Percentiles rank a stretch among this genome's conserved stretches.
phyloP scores from a whole-genome alignment of 371 early-diverging fungal species.

The Capillidium rhysosporum region DNA sequence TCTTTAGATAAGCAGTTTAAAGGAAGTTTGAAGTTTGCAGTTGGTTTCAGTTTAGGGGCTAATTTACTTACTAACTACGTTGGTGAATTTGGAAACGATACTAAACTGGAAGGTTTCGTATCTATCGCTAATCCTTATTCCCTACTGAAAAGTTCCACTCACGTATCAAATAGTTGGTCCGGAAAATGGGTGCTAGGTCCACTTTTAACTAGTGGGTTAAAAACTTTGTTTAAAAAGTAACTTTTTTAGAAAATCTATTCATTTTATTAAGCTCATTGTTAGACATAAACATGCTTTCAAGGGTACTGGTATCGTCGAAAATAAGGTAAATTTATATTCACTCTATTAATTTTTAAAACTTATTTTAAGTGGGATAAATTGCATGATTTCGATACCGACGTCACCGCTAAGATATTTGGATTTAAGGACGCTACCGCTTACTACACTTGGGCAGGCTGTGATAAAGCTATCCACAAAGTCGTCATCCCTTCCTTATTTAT shows the following conservation, averaged over 20 bases:
- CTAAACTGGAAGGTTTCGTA: constrained; percentile 49
- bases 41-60: constrained; percentile 80
- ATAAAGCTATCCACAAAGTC: constrained; percentile 47
- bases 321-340: background rate
- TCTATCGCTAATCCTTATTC: constrained; percentile 80
- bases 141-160: constrained; percentile 19
- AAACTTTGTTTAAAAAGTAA: background rate
- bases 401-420: constrained; percentile 48
- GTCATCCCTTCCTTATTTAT: constrained; percentile 64
- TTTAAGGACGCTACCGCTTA: constrained; percentile 68
- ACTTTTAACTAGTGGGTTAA: background rate
- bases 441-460: constrained; percentile 54
- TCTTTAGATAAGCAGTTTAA: constrained; percentile 9
- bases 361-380: constrained; percentile 11
- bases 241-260: background rate
- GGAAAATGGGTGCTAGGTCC: constrained; percentile 30
- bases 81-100: constrained; percentile 62
- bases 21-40: constrained; percentile 31
- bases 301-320: background rate
- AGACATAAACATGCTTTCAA: constrained; percentile 4
- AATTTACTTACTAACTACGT: constrained; percentile 81
- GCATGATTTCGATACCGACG: constrained; percentile 59
- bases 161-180: constrained; percentile 20
- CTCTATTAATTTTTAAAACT: background rate
- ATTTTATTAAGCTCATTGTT: constrained; percentile 10